phyloP scores from a whole-genome alignment of 805 yeast genomes.

The Starmerella khaoyaiensis region DNA sequence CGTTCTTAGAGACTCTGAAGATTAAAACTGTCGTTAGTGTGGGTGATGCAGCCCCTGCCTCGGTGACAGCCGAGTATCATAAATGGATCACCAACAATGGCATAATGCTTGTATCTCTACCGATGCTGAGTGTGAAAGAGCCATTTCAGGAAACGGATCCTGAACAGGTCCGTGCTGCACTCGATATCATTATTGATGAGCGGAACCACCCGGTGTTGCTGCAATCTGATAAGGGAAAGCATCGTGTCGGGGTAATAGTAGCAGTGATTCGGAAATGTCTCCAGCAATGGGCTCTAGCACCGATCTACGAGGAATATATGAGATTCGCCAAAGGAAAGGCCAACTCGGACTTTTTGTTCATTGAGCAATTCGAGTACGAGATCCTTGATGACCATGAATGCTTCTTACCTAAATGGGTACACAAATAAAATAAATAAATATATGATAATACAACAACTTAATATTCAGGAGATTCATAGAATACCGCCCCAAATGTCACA shows the following conservation, averaged over 20 bases:
- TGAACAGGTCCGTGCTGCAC: conserved; percentile 37
- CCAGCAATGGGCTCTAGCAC: conserved; percentile 89
- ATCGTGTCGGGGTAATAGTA: conserved; percentile 84
- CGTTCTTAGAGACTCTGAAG: conserved; percentile 57
- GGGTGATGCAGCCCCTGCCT: conserved; percentile 41
- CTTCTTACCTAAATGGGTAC: conserved; percentile 46
- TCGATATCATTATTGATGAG: conserved; percentile 27
- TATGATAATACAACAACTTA: no score
- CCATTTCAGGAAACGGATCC: conserved; percentile 52
- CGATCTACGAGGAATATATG: conserved; percentile 86
- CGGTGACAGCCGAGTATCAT: conserved; percentile 48
- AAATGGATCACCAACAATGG: conserved; percentile 49
- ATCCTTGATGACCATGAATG: conserved; percentile 35
- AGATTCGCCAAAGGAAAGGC: conserved; percentile 90
- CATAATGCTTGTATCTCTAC: conserved; percentile 45
- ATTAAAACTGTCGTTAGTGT: conserved; percentile 58
- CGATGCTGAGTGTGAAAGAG: conserved; percentile 62
- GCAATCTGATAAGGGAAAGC: conserved; percentile 96
- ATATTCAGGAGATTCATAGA: conserved; percentile 42
- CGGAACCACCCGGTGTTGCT: conserved; percentile 76
- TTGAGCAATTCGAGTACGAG: conserved; percentile 67
- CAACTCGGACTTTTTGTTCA: conserved; percentile 68
- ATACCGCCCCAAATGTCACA: conserved; percentile 66
- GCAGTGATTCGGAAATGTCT: conserved; percentile 74
- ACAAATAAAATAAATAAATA: background rate